These are phyloP conservation scores for Cryptococcus floricola DNA, from an alignment of 1,284 basidiomycete species.

Conservation along the genomic window DNA sequence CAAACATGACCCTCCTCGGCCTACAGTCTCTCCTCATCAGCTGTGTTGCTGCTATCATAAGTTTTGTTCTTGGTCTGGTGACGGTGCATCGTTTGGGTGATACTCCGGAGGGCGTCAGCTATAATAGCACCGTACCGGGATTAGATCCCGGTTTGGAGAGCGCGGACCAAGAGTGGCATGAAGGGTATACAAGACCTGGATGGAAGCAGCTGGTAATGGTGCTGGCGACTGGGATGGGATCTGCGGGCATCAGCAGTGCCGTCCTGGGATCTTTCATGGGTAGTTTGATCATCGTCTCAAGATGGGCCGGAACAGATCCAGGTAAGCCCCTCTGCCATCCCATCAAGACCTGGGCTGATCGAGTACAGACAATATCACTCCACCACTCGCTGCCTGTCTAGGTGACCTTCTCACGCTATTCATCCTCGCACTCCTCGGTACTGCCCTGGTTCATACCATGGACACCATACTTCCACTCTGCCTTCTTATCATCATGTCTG, in stretches of 20 bases:
- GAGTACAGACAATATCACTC: slow-evolving; percentile 83
- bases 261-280: slow-evolving; percentile 93
- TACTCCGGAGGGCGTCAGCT: slow-evolving; percentile 18
- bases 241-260: slow-evolving; percentile 73
- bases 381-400: slow-evolving; percentile 85
- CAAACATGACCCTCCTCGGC: slow-evolving; percentile 83
- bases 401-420: slow-evolving; percentile 89
- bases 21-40: slow-evolving; percentile 90
- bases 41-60: slow-evolving; percentile 74
- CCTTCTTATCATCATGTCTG: slow-evolving; percentile 58
- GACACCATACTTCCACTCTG: slow-evolving; percentile 62
- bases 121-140: background rate
- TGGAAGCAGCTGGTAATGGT: slow-evolving; percentile 67
- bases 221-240: slow-evolving; percentile 81
- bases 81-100: slow-evolving; percentile 54
- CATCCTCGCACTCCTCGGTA: slow-evolving; percentile 61
- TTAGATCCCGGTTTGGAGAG: slow-evolving; percentile 26
- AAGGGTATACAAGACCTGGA: slow-evolving; percentile 49
- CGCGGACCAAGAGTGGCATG: slow-evolving; percentile 38
- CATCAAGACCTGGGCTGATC: background rate
- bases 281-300: slow-evolving; percentile 71
- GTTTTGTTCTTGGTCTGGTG: slow-evolving; percentile 67
- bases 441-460: slow-evolving; percentile 62
- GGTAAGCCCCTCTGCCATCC: slow-evolving; percentile 53
- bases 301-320: slow-evolving; percentile 73